These are phyloP conservation scores for Fusarium chuoi DNA, from an alignment of 2,329 filamentous ascomycete genomes.

Conservation along the genomic window DNA sequence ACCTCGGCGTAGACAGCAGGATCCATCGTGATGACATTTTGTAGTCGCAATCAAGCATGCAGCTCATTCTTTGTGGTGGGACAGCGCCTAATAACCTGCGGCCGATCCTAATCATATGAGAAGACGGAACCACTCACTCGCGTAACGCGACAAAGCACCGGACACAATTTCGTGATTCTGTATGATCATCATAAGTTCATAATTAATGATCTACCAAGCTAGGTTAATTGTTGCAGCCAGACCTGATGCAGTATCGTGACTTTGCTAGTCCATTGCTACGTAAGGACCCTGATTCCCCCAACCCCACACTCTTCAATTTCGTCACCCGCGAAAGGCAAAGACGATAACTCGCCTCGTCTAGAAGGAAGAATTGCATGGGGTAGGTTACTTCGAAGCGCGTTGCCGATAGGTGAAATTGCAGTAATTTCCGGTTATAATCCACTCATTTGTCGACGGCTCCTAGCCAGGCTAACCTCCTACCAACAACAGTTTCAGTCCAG, in stretches of 20 bases:
- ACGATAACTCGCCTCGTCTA: conserved; percentile 27
- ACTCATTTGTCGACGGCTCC: background rate
- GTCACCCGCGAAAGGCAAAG: conserved; percentile 1
- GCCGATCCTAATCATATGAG: conserved; percentile 33
- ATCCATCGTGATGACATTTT: background rate
- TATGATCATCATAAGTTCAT: conserved; percentile 15
- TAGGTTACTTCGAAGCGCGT: conserved; percentile 4
- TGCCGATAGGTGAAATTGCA: conserved; percentile 23
- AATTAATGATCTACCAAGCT: conserved; percentile 19
- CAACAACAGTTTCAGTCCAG: background rate
- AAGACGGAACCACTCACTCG: conserved; percentile 1
- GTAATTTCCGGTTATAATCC: conserved; percentile 27
- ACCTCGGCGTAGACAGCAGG: conserved; percentile 9
- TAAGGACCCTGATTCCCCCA: conserved; percentile 33
- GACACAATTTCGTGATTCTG: background rate
- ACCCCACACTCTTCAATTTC: conserved; percentile 30
- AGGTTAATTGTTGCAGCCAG: conserved; percentile 6
- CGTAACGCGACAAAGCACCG: background rate
- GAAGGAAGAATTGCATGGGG: background rate
- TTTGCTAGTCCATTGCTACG: conserved; percentile 18
- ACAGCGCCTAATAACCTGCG: conserved; percentile 6
- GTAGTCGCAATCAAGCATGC: background rate
- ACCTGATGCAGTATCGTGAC: conserved; percentile 25
- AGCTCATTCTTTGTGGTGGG: conserved; percentile 1
- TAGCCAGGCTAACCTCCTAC: background rate